Percentiles rank a stretch among this genome's conserved stretches.
phyloP scores from a whole-genome alignment of 2,329 filamentous ascomycete species.

The Penicillium rolfsii region DNA sequence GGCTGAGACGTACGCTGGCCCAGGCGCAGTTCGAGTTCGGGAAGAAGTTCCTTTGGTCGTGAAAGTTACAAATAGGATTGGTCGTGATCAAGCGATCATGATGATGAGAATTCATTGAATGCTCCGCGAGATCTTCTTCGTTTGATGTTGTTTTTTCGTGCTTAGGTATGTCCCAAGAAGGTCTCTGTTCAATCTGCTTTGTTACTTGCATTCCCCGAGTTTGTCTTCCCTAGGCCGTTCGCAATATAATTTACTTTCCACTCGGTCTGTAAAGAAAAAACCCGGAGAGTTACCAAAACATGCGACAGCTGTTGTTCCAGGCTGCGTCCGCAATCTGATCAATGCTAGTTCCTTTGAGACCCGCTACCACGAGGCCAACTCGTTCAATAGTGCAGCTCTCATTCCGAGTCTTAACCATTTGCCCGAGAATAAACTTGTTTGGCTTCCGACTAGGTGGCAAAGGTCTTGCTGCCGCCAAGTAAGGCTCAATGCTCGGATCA shows the following conservation, averaged over 20 bases:
- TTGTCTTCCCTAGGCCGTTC: background rate
- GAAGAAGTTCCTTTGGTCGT: no score
- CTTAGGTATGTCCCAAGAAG: no score
- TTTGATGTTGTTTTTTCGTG: no score
- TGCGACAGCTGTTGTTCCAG: conserved; percentile 42
- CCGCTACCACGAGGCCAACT: conserved; percentile 54
- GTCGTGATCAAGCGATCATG: no score
- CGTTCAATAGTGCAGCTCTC: conserved; percentile 55
- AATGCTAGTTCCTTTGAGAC: conserved; percentile 49
- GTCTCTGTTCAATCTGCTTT: no score
- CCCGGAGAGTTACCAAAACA: conserved; percentile 32
- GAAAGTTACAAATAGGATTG: no score
- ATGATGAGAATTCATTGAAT: no score
- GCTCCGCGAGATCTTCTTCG: no score
- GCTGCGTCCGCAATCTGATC: conserved; percentile 50
- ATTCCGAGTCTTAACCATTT: conserved; percentile 55
- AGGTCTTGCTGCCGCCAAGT: conserved; percentile 44
- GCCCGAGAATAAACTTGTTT: conserved; percentile 52
- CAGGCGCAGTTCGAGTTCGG: no score
- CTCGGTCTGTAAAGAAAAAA: no score
- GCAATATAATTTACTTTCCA: background rate
- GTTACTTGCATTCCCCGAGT: no score
- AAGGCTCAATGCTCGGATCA: conserved; percentile 47
- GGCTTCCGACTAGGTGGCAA: conserved; percentile 53
- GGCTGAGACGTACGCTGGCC: no score